Conservation (phyloP, 78 protist genomes). For the Acrasis kona region DNA sequence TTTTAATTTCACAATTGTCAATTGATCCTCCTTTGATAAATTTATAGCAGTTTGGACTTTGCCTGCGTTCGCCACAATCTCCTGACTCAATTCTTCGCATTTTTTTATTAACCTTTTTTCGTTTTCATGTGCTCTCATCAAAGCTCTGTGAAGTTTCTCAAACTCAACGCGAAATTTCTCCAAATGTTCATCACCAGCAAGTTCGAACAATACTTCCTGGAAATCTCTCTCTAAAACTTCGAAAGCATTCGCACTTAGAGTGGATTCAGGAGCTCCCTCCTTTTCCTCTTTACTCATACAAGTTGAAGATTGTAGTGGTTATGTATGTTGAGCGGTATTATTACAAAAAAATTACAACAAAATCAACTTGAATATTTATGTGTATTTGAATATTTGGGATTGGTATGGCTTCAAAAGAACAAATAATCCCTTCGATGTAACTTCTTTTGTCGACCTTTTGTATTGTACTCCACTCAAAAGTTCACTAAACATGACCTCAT, state of each 20-base stretch:
- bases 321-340: no score
- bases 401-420: constrained; percentile 52
- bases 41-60: constrained; percentile 60
- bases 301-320: not conserved
- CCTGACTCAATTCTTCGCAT: constrained; percentile 43
- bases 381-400: constrained; percentile 62
- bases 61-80: constrained; percentile 59
- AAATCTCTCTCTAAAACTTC: constrained; percentile 57
- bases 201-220: constrained; percentile 59
- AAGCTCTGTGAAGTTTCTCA: constrained; percentile 70
- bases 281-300: not conserved
- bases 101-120: constrained; percentile 69
- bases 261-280: not conserved
- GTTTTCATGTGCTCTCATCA: constrained; percentile 63
- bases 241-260: no score
- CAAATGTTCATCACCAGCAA: constrained; percentile 53
- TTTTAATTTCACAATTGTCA: constrained; percentile 52
- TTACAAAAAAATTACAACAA: no score
- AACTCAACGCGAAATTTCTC: constrained; percentile 72
- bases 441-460: constrained; percentile 30
- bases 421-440: constrained; percentile 45
- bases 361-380: constrained; percentile 19
- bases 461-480: constrained; percentile 34
- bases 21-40: constrained; percentile 64
- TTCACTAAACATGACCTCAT: constrained; percentile 44